Evolutionary conservation across 1,284 basidiomycete genomes (phyloP), one percentile per base, ranked within the genome.

Genomic region (Schizopora paradoxa): DNA sequence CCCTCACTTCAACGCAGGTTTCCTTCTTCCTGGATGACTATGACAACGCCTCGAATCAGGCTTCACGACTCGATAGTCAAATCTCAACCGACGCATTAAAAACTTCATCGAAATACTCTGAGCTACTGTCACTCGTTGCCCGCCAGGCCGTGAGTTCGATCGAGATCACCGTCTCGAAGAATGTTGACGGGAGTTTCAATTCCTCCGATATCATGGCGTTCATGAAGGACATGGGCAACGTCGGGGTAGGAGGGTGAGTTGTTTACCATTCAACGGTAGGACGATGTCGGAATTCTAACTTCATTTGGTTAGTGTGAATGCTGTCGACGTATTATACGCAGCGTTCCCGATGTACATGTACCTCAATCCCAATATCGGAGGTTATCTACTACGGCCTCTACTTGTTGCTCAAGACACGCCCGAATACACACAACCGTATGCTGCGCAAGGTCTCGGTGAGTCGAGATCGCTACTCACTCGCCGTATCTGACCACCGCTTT

Each of bases 101-200:
- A 3, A 52, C 63, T 47, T 64, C 64, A 1, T 10, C 51, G 1
- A 54, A 66, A 5, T 73, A 72, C 47, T 60, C 59, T 0, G 61
- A 69, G 39, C 57, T 72, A 5, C 54, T 72, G 1, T 60, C 64
- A 0, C 54, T 73, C 6, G 62, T 60, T 0, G 58, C 66, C 0
- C 56, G 71, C 18, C 69, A 72, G 54, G 60, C 64, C 1, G 56
- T 70, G 43, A 67, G 61, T 1, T 61, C 65, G 2, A 53, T 68
- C 5, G 72, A 73, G 41, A 57, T 67, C 40, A 68, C 67, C 0
- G 49, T 66, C n/a, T 52, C 54, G 5, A 54, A 56, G 43, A 50
- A 53, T 26, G 33, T 49, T 11, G 45, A 61, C 38, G 63, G 64
- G 14, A 60, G 57, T 26, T 54, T 40, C 40, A 54, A 57, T 38